These are phyloP conservation scores for Patellaria atrata DNA, from an alignment of 495 filamentous ascomycete species.

Conservation along the genomic window DNA sequence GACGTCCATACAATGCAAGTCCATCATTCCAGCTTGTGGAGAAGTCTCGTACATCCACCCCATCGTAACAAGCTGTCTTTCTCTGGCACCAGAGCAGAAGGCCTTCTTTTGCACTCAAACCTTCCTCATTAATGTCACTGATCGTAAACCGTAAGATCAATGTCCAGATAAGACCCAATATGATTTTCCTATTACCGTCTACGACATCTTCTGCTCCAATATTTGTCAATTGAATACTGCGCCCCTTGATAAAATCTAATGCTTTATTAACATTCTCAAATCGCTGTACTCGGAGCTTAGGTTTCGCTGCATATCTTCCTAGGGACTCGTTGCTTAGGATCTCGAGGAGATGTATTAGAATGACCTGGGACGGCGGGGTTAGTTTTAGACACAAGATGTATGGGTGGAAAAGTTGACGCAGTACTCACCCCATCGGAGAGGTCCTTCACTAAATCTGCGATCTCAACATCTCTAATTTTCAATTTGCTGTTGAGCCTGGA, in stretches of 20 bases:
- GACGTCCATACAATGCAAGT: slow-evolving; percentile 53
- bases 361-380: slow-evolving; percentile 42
- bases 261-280: slow-evolving; percentile 98
- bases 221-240: slow-evolving; percentile 92
- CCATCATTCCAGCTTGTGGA: slow-evolving; percentile 94
- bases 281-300: slow-evolving; percentile 88
- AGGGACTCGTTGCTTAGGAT: slow-evolving; percentile 86
- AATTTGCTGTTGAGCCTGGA: slow-evolving; percentile 89
- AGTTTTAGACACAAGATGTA: slow-evolving; percentile 1
- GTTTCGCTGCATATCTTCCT: slow-evolving; percentile 88
- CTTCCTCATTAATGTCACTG: slow-evolving; percentile 95
- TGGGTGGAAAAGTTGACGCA: slow-evolving; percentile 1
- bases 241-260: slow-evolving; percentile 79
- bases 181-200: slow-evolving; percentile 95
- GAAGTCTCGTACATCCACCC: slow-evolving; percentile 88
- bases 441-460: slow-evolving; percentile 75
- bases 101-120: slow-evolving; percentile 94
- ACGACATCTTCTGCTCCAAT: slow-evolving; percentile 98
- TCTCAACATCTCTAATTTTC: slow-evolving; percentile 52
- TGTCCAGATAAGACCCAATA: slow-evolving; percentile 93
- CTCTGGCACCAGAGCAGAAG: slow-evolving; percentile 93
- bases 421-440: slow-evolving; percentile 78
- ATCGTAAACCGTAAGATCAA: slow-evolving; percentile 96
- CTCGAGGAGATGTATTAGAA: slow-evolving; percentile 92
- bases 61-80: slow-evolving; percentile 96